Conservation (phyloP, 257 asterid species). For the Penstemon eatonii region DNA sequence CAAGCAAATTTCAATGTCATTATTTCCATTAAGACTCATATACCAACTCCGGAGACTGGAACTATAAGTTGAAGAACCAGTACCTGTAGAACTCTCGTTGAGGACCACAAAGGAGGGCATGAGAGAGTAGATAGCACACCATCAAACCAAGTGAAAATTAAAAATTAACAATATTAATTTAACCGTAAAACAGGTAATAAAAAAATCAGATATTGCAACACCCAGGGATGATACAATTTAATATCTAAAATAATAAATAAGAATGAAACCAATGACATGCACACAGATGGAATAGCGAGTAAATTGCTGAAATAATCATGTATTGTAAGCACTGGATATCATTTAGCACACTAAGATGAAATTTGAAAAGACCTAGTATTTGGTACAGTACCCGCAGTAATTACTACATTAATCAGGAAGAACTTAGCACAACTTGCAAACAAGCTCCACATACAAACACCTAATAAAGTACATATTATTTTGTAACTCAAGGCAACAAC, state of each 20-base stretch:
- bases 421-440: conserved; percentile 9
- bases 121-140: conserved; percentile 30
- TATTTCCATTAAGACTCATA: conserved; percentile 21
- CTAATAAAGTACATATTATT: not conserved
- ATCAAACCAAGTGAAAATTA: conserved; percentile 18
- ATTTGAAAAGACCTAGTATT: conserved; percentile 16
- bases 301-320: conserved; percentile 11
- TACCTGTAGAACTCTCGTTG: conserved; percentile 41
- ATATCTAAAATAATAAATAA: not conserved
- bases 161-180: conserved; percentile 11
- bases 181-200: not conserved
- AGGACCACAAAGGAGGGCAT: conserved; percentile 35
- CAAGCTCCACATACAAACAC: not conserved
- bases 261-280: not conserved
- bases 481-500: conserved; percentile 28
- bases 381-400: not conserved
- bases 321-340: not conserved
- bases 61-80: conserved; percentile 33
- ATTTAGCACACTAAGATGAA: conserved; percentile 8
- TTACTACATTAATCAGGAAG: conserved; percentile 4
- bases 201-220: conserved; percentile 6
- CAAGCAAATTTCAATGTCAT: conserved; percentile 9
- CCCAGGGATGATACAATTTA: not conserved
- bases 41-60: conserved; percentile 9
- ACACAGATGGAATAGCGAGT: conserved; percentile 11